Evolutionary conservation across 495 filamentous ascomycete genomes (phyloP).

Genomic region (Aspergillus taichungensis): DNA sequence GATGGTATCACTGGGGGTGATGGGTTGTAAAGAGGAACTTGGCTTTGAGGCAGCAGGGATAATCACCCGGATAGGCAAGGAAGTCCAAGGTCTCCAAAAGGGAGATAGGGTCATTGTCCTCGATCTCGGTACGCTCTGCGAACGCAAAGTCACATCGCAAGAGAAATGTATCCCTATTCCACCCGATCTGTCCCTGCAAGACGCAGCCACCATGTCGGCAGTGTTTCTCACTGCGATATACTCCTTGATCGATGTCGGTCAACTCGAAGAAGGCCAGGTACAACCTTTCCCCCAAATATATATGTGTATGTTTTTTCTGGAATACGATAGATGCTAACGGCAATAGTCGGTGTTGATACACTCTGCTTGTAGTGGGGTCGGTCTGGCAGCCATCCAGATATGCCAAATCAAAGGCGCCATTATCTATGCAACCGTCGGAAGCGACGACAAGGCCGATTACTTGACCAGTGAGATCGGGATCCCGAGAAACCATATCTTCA

Average conservation of each 20-base stretch:
- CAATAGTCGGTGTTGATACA: conserved; percentile 15
- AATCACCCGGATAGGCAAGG: conserved; percentile 26
- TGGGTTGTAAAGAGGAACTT: neutral
- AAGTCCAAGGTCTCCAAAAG: conserved; percentile 21
- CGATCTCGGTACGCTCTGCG: neutral
- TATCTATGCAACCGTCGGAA: conserved; percentile 41
- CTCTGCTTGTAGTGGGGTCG: conserved; percentile 19
- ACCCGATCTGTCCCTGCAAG: conserved; percentile 13
- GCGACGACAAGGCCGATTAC: conserved; percentile 28
- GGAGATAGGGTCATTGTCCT: conserved; percentile 28
- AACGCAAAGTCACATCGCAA: neutral
- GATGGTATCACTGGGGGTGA: conserved; percentile 20
- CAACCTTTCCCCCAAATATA: neutral
- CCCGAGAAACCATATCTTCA: conserved; percentile 37
- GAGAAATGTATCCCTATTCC: conserved; percentile 12
- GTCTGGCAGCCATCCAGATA: conserved; percentile 14
- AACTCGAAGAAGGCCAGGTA: conserved; percentile 10
- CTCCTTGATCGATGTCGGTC: conserved; percentile 21
- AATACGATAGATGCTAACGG: neutral
- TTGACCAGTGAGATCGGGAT: conserved; percentile 28
- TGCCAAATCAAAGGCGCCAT: conserved; percentile 11
- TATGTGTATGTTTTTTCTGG: no score
- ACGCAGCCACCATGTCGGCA: conserved; percentile 30
- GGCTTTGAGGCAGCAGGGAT: conserved; percentile 28
- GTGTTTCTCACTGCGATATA: conserved; percentile 34